phyloP scores from a whole-genome alignment of 164 flowering plant species.

The Litsea cubeba region DNA sequence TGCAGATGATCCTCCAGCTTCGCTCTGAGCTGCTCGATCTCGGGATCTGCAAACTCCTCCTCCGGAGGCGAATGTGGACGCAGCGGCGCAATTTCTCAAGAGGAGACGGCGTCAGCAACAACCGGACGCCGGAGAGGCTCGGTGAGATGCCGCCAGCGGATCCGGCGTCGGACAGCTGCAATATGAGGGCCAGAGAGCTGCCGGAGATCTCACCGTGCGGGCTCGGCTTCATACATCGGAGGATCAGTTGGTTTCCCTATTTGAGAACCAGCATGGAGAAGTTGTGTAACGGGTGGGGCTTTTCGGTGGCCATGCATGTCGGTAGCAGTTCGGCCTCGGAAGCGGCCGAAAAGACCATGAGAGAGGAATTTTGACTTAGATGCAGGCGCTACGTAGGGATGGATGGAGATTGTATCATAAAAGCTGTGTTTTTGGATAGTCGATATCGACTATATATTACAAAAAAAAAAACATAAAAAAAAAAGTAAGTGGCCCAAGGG shows the following conservation, averaged over 20 bases:
- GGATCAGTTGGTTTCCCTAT: conserved; percentile 60
- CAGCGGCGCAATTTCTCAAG: conserved; percentile 1
- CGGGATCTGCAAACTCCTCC: conserved; percentile 19
- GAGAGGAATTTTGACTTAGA: neutral
- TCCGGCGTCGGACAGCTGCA: conserved; percentile 15
- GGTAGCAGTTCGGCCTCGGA: neutral
- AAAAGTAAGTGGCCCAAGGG: too few species aligned
- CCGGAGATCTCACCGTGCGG: conserved; percentile 9
- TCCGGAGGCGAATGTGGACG: neutral
- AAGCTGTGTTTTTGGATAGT: too few species aligned
- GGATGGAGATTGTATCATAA: too few species aligned
- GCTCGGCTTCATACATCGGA: conserved; percentile 47
- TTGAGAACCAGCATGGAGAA: conserved; percentile 50
- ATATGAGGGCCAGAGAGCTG: conserved; percentile 17
- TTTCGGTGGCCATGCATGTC: conserved; percentile 26
- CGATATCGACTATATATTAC: too few species aligned
- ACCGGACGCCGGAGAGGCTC: neutral
- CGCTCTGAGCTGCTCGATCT: conserved; percentile 53
- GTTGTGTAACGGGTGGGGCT: conserved; percentile 65
- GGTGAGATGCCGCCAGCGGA: neutral
- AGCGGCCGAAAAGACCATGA: neutral
- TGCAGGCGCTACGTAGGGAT: too few species aligned
- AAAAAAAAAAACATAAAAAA: too few species aligned
- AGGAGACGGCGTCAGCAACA: conserved; percentile 2
- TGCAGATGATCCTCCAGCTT: conserved; percentile 56